Conservation (phyloP, 1,139 yeast species). For the Diutina pseudorugosa region DNA sequence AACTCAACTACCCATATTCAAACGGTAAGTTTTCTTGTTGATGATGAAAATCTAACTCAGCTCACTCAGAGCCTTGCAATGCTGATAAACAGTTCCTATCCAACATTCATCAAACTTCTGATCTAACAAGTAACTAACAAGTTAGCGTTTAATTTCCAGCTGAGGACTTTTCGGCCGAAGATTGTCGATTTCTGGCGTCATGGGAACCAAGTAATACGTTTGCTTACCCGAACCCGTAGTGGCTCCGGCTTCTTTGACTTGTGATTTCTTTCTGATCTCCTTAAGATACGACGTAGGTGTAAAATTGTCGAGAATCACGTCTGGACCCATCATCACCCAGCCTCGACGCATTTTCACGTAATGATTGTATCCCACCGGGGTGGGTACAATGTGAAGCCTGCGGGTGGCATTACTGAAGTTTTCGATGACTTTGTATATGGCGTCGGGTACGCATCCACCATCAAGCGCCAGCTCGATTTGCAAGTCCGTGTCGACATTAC, state of each 20-base stretch:
- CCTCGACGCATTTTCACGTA: conserved; percentile 73
- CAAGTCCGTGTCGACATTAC: conserved; percentile 85
- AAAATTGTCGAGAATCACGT: conserved; percentile 63
- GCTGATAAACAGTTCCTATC: conserved; percentile 4
- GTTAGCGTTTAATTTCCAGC: neutral
- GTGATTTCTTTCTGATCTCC: conserved; percentile 22
- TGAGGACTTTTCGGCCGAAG: conserved; percentile 62
- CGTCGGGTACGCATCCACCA: conserved; percentile 43
- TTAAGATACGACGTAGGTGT: conserved; percentile 20
- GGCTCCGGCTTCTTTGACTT: conserved; percentile 17
- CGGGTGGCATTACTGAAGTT: conserved; percentile 76
- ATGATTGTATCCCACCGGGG: conserved; percentile 43
- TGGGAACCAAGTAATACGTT: conserved; percentile 42
- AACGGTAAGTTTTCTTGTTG: conserved; percentile 1
- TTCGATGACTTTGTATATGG: conserved; percentile 76
- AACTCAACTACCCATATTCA: neutral
- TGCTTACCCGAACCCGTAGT: conserved; percentile 9
- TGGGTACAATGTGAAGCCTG: conserved; percentile 75
- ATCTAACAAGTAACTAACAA: neutral
- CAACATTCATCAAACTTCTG: conserved; percentile 3
- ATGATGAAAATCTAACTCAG: conserved; percentile 4
- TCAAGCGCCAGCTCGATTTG: conserved; percentile 33
- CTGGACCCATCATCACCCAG: conserved; percentile 88
- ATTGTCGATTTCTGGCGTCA: conserved; percentile 59
- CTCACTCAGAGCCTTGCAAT: conserved; percentile 4